A percentile compares a stretch with the other conserved stretches of the same genome.
These are phyloP conservation scores for Acacia melanoxylon DNA, from an alignment of 306 rosid species.

Conservation along the genomic window DNA sequence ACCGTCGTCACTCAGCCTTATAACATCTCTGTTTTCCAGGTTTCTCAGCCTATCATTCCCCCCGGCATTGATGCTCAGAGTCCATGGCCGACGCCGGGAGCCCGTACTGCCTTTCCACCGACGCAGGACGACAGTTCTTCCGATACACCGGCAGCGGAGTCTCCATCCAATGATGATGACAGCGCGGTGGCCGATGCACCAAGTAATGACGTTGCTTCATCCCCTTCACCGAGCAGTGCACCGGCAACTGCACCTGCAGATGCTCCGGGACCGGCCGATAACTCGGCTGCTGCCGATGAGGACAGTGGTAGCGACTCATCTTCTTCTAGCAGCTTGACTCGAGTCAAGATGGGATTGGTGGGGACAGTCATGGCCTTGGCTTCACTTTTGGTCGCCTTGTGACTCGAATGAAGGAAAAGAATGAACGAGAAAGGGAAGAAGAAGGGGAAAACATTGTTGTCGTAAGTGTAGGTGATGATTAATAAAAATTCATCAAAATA, in stretches of 20 bases:
- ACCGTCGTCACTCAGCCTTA: constrained; percentile 46
- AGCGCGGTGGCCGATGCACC: constrained; percentile 7
- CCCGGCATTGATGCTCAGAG: constrained; percentile 42
- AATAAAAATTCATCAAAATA: background rate
- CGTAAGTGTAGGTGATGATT: too few species aligned
- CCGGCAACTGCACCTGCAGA: background rate
- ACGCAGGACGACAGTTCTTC: constrained; percentile 1
- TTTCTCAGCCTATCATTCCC: constrained; percentile 36
- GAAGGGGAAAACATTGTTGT: background rate
- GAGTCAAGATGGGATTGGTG: constrained; percentile 20
- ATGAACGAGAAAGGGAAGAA: background rate
- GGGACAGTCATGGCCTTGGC: constrained; percentile 39
- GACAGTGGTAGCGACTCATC: background rate
- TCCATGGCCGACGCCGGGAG: constrained; percentile 8
- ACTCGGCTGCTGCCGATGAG: background rate
- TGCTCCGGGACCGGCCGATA: constrained; percentile 34
- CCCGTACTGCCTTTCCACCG: background rate
- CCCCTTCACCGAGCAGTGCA: constrained; percentile 25
- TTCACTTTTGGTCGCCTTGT: constrained; percentile 31
- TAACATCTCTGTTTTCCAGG: constrained; percentile 58
- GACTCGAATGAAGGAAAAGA: background rate
- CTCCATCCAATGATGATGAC: background rate
- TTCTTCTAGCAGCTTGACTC: constrained; percentile 14
- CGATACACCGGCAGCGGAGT: background rate
- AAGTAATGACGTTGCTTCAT: background rate